Evolutionary conservation across 2,329 filamentous ascomycete species (phyloP), one percentile per base, ranked within the genome.

Genomic region (Hypoxylon sp.): DNA sequence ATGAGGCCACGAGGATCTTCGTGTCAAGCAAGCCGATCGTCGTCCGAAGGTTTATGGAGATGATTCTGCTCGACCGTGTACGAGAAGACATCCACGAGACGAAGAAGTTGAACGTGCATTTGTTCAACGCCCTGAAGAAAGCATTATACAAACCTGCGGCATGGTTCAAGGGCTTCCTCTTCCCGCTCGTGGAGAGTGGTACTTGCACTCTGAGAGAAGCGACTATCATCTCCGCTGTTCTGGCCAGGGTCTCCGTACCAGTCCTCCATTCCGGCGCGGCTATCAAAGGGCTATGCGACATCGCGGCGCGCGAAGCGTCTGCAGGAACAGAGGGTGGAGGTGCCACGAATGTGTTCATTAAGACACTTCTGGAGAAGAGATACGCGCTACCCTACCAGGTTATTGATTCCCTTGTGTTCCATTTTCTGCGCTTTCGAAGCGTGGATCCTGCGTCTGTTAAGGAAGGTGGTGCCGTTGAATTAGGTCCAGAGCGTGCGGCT

Each of bases 161-260:
- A 17, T 99, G 97, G 82, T 99, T 99, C 88, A 97, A 98, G 80
- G 96, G 95, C 3, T 90, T 99, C 74, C 85, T 99, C 14, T 98
- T 98, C 78, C 96, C 96, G 0, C 87, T 99, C 17, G 90, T 97
- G 8, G 89, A 88, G 7, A 92, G 90, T 56, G 93, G 94, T 30
- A 94, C 91, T n/a, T 98, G 95, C 82, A 97, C 95, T 0, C 83
- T 98, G 56, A 90, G 95, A 56, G 96, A 99, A 81, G 96, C 96
- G 4, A 90, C 94, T 74, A 98, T 99, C 73, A 89, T 99, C 46
- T 93, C 92, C 2, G 94, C 91, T 7, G 95, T 97, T 1, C 87
- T 99, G 51, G 89, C 92, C 5, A 88, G 95, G 66, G 90, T 98
- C 17, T 94, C 92, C 2, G 92, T 98, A 17, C 96, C 94, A 0